Evolutionary conservation across 768 basidiomycete genomes (phyloP).

Genomic region (Trametes cingulata): DNA sequence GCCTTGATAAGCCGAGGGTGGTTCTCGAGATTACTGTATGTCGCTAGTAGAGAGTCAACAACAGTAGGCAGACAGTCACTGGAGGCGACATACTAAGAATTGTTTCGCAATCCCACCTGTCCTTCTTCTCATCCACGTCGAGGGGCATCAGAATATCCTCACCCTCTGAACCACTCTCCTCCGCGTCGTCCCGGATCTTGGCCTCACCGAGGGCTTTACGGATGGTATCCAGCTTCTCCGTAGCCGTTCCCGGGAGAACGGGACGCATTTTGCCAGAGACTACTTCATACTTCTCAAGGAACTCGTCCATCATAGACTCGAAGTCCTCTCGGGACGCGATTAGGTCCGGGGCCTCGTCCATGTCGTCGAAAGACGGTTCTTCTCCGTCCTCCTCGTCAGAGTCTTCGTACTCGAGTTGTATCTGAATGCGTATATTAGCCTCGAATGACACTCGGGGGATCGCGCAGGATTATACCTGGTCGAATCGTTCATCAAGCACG

Average conservation of each 20-base stretch:
- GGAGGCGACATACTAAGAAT: slow-evolving; percentile 71
- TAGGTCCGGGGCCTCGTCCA: slow-evolving; percentile 70
- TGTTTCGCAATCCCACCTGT: slow-evolving; percentile 95
- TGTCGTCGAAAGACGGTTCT: slow-evolving; percentile 39
- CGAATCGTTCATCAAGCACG: slow-evolving; percentile 90
- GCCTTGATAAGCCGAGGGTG: slow-evolving; percentile 88
- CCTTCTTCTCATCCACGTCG: slow-evolving; percentile 57
- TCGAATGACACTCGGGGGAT: too few species aligned
- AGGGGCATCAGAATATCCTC: slow-evolving; percentile 43
- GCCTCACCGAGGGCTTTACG: slow-evolving; percentile 78
- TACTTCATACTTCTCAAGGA: slow-evolving; percentile 88
- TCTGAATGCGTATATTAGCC: slow-evolving; percentile 40
- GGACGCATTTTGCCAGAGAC: slow-evolving; percentile 84
- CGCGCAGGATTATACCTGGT: slow-evolving; percentile 58
- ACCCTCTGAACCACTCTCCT: slow-evolving; percentile 51
- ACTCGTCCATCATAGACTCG: slow-evolving; percentile 88
- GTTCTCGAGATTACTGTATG: slow-evolving; percentile 97
- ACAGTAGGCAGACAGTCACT: not conserved
- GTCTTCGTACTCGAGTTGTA: slow-evolving; percentile 76
- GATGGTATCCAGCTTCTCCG: slow-evolving; percentile 79
- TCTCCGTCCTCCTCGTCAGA: slow-evolving; percentile 52
- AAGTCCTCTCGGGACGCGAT: slow-evolving; percentile 88
- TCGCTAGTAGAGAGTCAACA: slow-evolving; percentile 51
- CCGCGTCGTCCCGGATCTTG: slow-evolving; percentile 48
- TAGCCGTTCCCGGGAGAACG: slow-evolving; percentile 68